These are phyloP conservation scores for Heliamphora exappendiculata DNA, from an alignment of 148 eudicot species.

Conservation along the genomic window DNA sequence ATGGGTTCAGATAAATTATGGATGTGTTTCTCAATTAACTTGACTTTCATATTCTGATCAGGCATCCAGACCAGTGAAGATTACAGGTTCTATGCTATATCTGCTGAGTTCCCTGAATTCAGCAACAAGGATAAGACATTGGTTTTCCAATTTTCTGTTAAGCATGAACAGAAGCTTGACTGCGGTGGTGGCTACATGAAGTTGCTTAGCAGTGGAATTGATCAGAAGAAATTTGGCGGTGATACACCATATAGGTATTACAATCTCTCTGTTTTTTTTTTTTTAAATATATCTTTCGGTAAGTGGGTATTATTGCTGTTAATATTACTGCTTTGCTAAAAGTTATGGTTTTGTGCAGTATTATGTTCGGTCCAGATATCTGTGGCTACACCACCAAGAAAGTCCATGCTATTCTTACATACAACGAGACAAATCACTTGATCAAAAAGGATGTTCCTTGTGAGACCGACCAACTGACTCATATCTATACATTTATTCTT, in stretches of 20 bases:
- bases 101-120: conserved; percentile 88
- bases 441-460: conserved; percentile 96
- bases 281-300: not conserved
- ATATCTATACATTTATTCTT: conserved; percentile 81
- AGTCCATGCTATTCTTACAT: conserved; percentile 81
- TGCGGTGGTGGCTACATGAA: conserved; percentile 99
- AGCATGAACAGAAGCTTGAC: conserved; percentile 97
- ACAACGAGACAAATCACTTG: conserved; percentile 71
- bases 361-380: conserved; percentile 97
- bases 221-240: conserved; percentile 88
- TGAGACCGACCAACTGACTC: conserved; percentile 92
- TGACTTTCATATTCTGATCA: conserved; percentile 12
- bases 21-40: not conserved
- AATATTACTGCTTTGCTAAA: not conserved
- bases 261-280: no score
- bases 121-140: conserved; percentile 91
- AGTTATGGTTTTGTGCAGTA: conserved; percentile 35
- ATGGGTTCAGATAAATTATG: not conserved
- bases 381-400: conserved; percentile 93
- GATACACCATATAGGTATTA: conserved; percentile 86
- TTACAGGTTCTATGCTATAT: conserved; percentile 83
- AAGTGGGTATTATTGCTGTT: not conserved
- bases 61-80: conserved; percentile 95
- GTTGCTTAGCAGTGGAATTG: conserved; percentile 74
- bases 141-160: conserved; percentile 89